A percentile compares a stretch with the other conserved stretches of the same genome.
These are phyloP conservation scores for Apophysomyces ossiformis DNA, from an alignment of 371 early-diverging fungal species.

Conservation along the genomic window DNA sequence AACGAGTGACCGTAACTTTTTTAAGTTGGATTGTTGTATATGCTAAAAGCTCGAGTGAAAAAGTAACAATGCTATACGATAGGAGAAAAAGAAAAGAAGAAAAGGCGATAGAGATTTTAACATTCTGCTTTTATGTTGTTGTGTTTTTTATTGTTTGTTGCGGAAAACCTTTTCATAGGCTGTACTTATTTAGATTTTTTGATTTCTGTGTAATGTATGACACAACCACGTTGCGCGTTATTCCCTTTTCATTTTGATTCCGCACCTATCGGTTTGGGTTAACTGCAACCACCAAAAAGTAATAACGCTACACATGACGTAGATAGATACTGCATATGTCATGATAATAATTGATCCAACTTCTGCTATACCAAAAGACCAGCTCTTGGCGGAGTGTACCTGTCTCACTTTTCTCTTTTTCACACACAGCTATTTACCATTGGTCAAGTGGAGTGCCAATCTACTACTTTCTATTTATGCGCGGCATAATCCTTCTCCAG, in stretches of 20 bases:
- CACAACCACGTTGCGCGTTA: constrained; percentile 12
- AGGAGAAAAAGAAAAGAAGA: not conserved
- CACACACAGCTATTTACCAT: no score
- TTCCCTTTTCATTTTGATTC: constrained; percentile 5
- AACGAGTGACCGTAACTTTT: not conserved
- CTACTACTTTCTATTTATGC: no score
- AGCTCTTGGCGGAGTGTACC: no score
- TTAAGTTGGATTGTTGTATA: not conserved
- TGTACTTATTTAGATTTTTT: not conserved
- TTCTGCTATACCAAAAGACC: no score
- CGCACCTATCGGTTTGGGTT: not conserved
- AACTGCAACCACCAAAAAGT: no score
- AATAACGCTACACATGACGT: no score
- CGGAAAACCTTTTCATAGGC: constrained; percentile 12
- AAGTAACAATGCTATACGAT: not conserved
- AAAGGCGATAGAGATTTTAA: not conserved
- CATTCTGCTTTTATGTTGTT: not conserved
- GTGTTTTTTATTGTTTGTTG: constrained; percentile 11
- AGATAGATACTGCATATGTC: no score
- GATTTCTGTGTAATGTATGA: constrained; percentile 6
- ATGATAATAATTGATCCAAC: no score
- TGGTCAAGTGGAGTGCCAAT: no score
- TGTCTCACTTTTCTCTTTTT: no score
- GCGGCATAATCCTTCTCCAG: no score
- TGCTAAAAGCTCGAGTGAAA: not conserved